Percentiles rank a stretch among this genome's conserved stretches.
Evolutionary conservation across 2,329 filamentous ascomycete species (phyloP).

Genomic region (Thelonectria rubi): DNA sequence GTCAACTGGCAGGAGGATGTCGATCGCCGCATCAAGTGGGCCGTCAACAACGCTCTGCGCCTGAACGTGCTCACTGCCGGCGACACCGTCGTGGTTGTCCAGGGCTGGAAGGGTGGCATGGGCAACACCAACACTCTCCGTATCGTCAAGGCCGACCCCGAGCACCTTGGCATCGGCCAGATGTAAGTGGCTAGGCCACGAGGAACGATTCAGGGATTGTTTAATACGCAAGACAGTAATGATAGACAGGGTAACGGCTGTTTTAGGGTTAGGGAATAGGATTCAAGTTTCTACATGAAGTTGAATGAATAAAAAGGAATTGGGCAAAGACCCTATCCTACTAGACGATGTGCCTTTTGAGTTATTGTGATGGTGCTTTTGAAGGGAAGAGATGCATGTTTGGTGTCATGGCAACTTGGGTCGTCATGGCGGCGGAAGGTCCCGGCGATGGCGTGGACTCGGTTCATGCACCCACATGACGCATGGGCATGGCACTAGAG

Average conservation of each 20-base stretch:
- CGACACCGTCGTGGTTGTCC: slow-evolving; percentile 82
- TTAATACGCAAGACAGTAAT: slow-evolving; percentile 44
- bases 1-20: slow-evolving; percentile 99
- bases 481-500: slow-evolving; percentile 4
- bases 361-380: background rate
- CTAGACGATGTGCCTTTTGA: background rate
- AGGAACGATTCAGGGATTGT: slow-evolving; percentile 29
- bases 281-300: slow-evolving; percentile 40
- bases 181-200: slow-evolving; percentile 32
- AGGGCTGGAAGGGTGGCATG: slow-evolving; percentile 92
- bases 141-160: slow-evolving; percentile 68
- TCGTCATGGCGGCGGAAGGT: slow-evolving; percentile 2
- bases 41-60: slow-evolving; percentile 84
- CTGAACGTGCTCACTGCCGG: slow-evolving; percentile 78
- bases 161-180: slow-evolving; percentile 66
- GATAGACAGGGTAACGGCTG: slow-evolving; percentile 43
- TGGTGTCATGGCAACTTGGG: background rate
- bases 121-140: slow-evolving; percentile 87
- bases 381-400: background rate
- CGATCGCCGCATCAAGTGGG: slow-evolving; percentile 97
- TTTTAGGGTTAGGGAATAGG: slow-evolving; percentile 41
- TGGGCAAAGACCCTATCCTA: slow-evolving; percentile 26
- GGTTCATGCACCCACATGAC: slow-evolving; percentile 21
- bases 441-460: slow-evolving; percentile 13
- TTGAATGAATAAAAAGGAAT: slow-evolving; percentile 31